Percentiles rank a stretch among this genome's conserved stretches.
Conservation (phyloP, 1,284 basidiomycete species). For the Afroboletus lepidellus region DNA sequence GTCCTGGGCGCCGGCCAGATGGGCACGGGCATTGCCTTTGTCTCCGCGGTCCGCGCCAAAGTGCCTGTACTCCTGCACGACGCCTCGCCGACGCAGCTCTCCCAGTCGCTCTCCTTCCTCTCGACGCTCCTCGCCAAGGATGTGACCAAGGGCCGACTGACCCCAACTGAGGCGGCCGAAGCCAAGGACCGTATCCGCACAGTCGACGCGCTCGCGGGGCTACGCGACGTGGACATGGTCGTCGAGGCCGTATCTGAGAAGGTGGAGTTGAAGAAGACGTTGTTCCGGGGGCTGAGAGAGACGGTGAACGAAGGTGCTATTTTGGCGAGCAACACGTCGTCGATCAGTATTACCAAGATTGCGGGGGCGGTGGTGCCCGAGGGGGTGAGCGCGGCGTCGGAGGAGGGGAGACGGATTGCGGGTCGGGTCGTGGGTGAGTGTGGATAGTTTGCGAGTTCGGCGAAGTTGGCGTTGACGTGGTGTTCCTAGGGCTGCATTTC, state of each 20-base stretch:
- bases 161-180: constrained; percentile 70
- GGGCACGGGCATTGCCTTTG: constrained; percentile 86
- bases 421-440: constrained; percentile 70
- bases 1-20: constrained; percentile 85
- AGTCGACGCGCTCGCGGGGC: constrained; percentile 52
- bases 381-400: constrained; percentile 55
- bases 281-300: constrained; percentile 74
- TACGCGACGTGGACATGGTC: constrained; percentile 84
- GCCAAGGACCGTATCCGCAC: constrained; percentile 64
- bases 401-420: constrained; percentile 60
- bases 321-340: constrained; percentile 91
- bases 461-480: background rate
- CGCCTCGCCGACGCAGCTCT: constrained; percentile 61
- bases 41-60: constrained; percentile 77
- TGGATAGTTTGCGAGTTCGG: background rate
- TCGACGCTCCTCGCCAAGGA: constrained; percentile 88
- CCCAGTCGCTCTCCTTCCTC: constrained; percentile 70
- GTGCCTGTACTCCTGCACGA: constrained; percentile 78
- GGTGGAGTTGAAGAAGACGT: constrained; percentile 73
- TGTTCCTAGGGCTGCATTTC: constrained; percentile 75
- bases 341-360: constrained; percentile 93
- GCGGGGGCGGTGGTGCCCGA: constrained; percentile 73
- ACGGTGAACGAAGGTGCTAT: constrained; percentile 75
- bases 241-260: constrained; percentile 94
- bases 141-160: constrained; percentile 78